Evolutionary conservation across 2,329 filamentous ascomycete genomes (phyloP).

Genomic region (Coniochaeta hoffmannii): DNA sequence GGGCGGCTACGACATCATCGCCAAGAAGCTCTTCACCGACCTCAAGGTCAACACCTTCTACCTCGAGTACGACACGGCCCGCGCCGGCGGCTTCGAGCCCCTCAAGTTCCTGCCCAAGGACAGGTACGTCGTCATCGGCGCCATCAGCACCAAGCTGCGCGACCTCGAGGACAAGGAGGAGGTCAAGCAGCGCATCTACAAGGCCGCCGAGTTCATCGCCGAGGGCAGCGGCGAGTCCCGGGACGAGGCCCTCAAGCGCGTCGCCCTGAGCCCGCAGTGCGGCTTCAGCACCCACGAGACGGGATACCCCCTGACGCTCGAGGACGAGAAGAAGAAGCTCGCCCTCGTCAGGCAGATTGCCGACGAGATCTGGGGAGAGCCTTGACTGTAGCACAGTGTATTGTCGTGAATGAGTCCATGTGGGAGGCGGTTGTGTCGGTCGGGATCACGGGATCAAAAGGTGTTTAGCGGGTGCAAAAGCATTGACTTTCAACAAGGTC

Average conservation of each 20-base stretch:
- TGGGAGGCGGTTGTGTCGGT: background rate
- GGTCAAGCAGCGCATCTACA: constrained; percentile 51
- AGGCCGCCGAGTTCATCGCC: constrained; percentile 61
- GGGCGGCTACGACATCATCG: constrained; percentile 60
- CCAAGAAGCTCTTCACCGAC: constrained; percentile 56
- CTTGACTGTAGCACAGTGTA: constrained; percentile 22
- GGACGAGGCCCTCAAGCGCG: constrained; percentile 60
- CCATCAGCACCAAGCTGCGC: constrained; percentile 56
- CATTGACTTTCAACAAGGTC: constrained; percentile 4
- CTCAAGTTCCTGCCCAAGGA: constrained; percentile 51
- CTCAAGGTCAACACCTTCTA: constrained; percentile 61
- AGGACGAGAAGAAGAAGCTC: constrained; percentile 69
- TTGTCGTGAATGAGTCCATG: background rate
- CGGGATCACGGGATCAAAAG: background rate
- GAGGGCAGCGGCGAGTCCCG: constrained; percentile 56
- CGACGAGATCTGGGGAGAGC: constrained; percentile 60
- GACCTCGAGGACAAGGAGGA: constrained; percentile 56
- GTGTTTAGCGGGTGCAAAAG: background rate
- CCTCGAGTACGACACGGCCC: constrained; percentile 60
- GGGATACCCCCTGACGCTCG: constrained; percentile 60
- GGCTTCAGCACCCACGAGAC: constrained; percentile 68
- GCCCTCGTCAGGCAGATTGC: constrained; percentile 63
- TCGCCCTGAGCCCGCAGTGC: constrained; percentile 65
- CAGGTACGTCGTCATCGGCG: constrained; percentile 57
- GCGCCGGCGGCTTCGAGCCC: constrained; percentile 59